Evolutionary conservation across 345 rosid genomes (phyloP), one percentile per base, ranked within the genome.

Genomic region (Jatropha curcas): DNA sequence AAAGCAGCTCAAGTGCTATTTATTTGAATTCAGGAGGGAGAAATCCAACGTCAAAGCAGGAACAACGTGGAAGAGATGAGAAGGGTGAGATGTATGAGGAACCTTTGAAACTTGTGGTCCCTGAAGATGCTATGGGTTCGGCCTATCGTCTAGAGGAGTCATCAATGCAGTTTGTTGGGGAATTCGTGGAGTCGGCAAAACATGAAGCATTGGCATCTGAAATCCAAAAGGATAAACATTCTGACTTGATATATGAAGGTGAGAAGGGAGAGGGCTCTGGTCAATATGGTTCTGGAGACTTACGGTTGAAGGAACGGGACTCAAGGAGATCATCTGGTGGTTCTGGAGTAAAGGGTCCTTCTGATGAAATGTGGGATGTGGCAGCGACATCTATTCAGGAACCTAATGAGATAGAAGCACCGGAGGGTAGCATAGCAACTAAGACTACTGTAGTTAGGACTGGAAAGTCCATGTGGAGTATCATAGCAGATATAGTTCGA

Each of bases 361-460:
- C 92, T 75, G 96, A 91, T 82, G 94, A 92, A 76, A 81, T 90
- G 88, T 95, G 99, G 99, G 82, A 88, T 74, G 92, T 86, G 60
- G 82, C 82, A 0, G 84, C 85, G 9, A 77, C 92, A 70, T 82
- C 90, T 76, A 56, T 76, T 66, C 88, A 77, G 82, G 85, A 80
- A 75, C 80, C 74, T 68, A 77, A 84, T 70, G 82, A 77, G 67
- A 76, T 72, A 60, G 88, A 80, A 76, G 84, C 78, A 59, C 52
- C 74, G 34, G 87, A 83, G 75, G 84, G 64, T 56, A 80, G 66
- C 73, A 74, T 78, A 58, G 61, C 76, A 63, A 67, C 69, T 51
- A 88, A 76, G 48, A 80, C 81, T 73, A 76, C 77, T 68, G 72
- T 80, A 43, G 80, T 82, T 24, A 90, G 79, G 83, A 88, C 73